Percentiles rank a stretch among this genome's conserved stretches.
phyloP scores from a whole-genome alignment of 352 stramenopile genomes.

The Phytophthora cryptogea region DNA sequence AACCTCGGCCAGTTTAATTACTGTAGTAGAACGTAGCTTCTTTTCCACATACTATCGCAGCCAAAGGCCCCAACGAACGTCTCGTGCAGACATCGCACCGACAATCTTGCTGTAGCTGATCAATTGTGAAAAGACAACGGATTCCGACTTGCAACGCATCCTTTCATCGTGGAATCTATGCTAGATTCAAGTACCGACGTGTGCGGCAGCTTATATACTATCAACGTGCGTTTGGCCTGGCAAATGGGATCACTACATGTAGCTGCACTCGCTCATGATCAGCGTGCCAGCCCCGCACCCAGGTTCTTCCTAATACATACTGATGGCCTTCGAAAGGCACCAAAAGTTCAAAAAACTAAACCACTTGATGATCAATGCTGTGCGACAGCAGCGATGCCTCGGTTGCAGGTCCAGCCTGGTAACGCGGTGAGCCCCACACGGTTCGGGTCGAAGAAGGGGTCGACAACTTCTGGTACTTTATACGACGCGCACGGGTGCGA shows the following conservation, averaged over 20 bases:
- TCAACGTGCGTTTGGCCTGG: neutral
- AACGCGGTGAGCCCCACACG: constrained; percentile 4
- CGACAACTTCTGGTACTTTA: constrained; percentile 29
- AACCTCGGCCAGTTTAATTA: too few relatives aligned
- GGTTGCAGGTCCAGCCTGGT: constrained; percentile 12
- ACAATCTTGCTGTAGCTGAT: too few relatives aligned
- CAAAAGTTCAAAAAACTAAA: constrained; percentile 22
- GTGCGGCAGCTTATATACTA: constrained; percentile 7
- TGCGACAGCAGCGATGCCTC: constrained; percentile 19
- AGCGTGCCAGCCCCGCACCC: neutral
- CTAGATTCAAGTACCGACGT: neutral
- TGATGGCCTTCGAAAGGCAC: constrained; percentile 6
- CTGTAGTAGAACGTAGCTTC: too few relatives aligned
- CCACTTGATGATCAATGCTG: constrained; percentile 24
- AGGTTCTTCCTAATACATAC: constrained; percentile 16
- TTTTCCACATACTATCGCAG: too few relatives aligned
- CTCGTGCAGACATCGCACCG: too few relatives aligned
- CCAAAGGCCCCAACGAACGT: too few relatives aligned
- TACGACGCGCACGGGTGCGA: constrained; percentile 20
- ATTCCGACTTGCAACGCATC: neutral
- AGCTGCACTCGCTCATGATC: neutral
- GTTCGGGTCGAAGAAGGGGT: constrained; percentile 8
- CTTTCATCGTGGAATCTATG: neutral
- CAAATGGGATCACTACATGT: neutral
- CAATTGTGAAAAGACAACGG: too few relatives aligned